Percentiles rank a stretch among this genome's conserved stretches.
Conservation (phyloP, 352 stramenopile species). For the Phytopythium ostracodes region DNA sequence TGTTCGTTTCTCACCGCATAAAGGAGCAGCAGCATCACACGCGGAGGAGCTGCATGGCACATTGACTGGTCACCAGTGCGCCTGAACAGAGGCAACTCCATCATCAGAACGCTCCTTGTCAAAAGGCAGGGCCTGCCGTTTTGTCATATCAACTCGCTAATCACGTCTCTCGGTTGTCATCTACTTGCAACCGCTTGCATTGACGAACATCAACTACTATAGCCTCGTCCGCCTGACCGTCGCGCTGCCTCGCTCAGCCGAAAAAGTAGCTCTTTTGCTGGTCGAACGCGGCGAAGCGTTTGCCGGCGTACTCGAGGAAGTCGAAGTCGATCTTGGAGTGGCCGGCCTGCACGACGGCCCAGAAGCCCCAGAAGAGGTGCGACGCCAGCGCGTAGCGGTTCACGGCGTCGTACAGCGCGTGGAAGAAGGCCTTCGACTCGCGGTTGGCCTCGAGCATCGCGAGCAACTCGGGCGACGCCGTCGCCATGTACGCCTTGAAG, state of each 20-base stretch:
- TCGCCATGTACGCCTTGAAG: conserved; percentile 82
- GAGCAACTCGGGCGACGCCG: conserved; percentile 58
- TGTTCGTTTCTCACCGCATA: not conserved
- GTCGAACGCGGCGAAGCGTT: conserved; percentile 81
- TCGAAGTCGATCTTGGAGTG: conserved; percentile 91
- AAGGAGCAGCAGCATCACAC: no score
- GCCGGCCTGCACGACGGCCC: conserved; percentile 90
- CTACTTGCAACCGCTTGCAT: conserved; percentile 3
- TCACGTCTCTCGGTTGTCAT: not conserved
- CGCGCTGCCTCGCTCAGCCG: conserved; percentile 12
- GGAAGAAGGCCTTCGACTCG: conserved; percentile 80
- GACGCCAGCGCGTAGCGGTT: conserved; percentile 88
- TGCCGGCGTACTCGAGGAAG: conserved; percentile 81
- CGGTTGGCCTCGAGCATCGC: conserved; percentile 59
- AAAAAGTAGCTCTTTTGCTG: conserved; percentile 69
- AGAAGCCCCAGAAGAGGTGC: conserved; percentile 93
- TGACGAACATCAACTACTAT: conserved; percentile 10
- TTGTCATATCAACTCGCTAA: conserved; percentile 1
- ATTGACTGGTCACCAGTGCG: no score
- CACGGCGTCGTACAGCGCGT: conserved; percentile 76
- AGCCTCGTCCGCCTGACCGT: conserved; percentile 2
- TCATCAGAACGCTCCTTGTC: no score
- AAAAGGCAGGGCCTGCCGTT: no score
- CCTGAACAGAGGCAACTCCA: no score
- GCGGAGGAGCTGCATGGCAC: no score